Percentiles rank a stretch among this genome's conserved stretches.
Conservation (phyloP, 768 basidiomycete species). For the Tephrocybe sp. region DNA sequence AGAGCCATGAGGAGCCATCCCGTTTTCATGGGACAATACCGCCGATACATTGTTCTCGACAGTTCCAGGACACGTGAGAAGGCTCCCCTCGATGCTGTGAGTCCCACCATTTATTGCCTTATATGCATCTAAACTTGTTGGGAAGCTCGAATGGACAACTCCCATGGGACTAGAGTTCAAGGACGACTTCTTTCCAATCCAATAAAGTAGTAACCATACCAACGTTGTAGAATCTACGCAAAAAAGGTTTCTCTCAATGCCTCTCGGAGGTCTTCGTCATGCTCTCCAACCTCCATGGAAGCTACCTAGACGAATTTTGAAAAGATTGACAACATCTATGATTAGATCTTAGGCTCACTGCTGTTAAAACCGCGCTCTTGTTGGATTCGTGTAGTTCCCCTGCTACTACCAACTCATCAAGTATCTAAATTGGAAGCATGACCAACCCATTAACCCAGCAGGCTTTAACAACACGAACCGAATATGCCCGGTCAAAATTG, state of each 20-base stretch:
- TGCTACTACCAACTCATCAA: conserved; percentile 91
- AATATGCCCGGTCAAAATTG: conserved; percentile 96
- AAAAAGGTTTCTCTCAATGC: conserved; percentile 19
- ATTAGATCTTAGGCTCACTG: conserved; percentile 18
- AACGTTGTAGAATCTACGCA: neutral
- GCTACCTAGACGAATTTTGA: conserved; percentile 3
- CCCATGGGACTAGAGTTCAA: conserved; percentile 49
- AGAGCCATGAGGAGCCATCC: conserved; percentile 58
- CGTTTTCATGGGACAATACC: conserved; percentile 54
- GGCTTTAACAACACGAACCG: conserved; percentile 42
- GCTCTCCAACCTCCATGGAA: conserved; percentile 18
- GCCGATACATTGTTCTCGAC: conserved; percentile 64
- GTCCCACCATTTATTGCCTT: conserved; percentile 22
- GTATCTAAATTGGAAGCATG: conserved; percentile 49
- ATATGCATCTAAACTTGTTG: neutral
- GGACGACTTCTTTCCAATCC: conserved; percentile 48
- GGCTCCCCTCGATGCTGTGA: conserved; percentile 41
- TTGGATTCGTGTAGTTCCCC: conserved; percentile 95
- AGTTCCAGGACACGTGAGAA: conserved; percentile 29
- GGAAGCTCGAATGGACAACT: conserved; percentile 56
- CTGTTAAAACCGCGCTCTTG: conserved; percentile 57
- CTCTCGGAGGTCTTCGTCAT: conserved; percentile 18
- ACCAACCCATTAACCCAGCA: neutral
- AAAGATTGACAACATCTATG: neutral
- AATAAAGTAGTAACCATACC: neutral